phyloP scores from a whole-genome alignment of 2,329 filamentous ascomycete genomes.

The Colletotrichum lentis region DNA sequence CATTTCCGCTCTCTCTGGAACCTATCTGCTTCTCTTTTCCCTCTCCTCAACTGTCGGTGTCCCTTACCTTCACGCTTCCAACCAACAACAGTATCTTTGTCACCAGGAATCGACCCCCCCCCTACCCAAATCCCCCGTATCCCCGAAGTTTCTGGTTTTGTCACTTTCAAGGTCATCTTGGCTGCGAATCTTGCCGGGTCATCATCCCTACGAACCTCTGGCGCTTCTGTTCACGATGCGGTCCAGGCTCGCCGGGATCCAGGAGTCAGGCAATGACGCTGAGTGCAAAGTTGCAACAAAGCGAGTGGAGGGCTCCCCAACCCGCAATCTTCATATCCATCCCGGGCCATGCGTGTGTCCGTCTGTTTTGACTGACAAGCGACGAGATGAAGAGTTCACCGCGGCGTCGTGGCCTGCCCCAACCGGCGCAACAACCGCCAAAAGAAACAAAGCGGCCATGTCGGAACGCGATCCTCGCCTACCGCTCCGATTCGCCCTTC shows the following conservation, averaged over 20 bases:
- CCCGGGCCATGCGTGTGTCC: neutral
- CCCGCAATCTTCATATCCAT: neutral
- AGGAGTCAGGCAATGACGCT: slow-evolving; percentile 2
- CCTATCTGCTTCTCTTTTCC: no score
- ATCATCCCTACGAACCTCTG: neutral
- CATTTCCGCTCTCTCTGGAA: neutral
- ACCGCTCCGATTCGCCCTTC: neutral
- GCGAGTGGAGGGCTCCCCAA: slow-evolving; percentile 1
- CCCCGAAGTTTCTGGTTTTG: neutral
- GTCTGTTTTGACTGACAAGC: neutral
- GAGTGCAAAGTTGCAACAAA: slow-evolving; percentile 5
- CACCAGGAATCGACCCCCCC: neutral
- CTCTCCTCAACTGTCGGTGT: neutral
- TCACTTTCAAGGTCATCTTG: neutral
- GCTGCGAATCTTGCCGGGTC: neutral
- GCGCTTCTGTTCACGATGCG: neutral
- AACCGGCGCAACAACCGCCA: neutral
- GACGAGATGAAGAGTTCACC: neutral
- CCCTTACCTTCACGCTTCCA: neutral
- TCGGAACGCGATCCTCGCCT: neutral
- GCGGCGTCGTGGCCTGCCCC: neutral
- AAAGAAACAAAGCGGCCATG: neutral
- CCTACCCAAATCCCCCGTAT: neutral
- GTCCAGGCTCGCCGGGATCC: neutral
- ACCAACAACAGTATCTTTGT: neutral